Conservation (phyloP, 2,329 filamentous ascomycete genomes). For the Calcarisporium arbuscula region DNA sequence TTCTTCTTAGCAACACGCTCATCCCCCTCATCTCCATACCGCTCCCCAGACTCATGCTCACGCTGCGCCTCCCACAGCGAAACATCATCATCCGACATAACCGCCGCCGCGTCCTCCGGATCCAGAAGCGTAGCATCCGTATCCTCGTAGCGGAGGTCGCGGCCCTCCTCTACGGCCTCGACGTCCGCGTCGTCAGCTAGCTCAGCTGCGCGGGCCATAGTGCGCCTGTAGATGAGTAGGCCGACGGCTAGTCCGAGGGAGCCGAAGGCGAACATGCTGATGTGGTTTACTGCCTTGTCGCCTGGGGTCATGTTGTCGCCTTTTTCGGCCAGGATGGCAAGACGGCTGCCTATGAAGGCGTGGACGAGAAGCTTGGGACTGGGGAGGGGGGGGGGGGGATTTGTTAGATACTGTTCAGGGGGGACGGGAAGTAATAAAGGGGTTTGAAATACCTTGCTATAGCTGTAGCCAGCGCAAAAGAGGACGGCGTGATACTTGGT, state of each 20-base stretch:
- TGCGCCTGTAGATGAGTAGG: slow-evolving; percentile 74
- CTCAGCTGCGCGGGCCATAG: slow-evolving; percentile 56
- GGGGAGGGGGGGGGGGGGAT: not conserved
- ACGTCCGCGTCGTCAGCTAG: slow-evolving; percentile 41
- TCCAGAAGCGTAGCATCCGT: slow-evolving; percentile 38
- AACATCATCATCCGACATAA: slow-evolving; percentile 55
- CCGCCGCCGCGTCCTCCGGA: slow-evolving; percentile 43
- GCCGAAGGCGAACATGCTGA: slow-evolving; percentile 68
- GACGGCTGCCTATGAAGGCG: slow-evolving; percentile 81
- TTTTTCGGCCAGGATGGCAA: slow-evolving; percentile 76
- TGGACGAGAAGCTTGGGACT: slow-evolving; percentile 85
- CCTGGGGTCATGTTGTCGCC: slow-evolving; percentile 74
- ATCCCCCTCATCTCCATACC: slow-evolving; percentile 26
- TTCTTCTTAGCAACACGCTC: slow-evolving; percentile 20
- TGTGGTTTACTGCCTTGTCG: slow-evolving; percentile 77
- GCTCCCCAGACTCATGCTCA: slow-evolving; percentile 26
- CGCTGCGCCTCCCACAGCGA: slow-evolving; percentile 46
- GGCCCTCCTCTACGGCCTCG: slow-evolving; percentile 24
- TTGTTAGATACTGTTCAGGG: not conserved
- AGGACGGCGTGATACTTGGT: slow-evolving; percentile 70
- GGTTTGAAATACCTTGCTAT: slow-evolving; percentile 51
- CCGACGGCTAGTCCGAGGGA: slow-evolving; percentile 69
- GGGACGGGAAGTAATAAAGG: not conserved
- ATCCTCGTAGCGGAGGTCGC: slow-evolving; percentile 34
- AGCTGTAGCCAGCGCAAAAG: slow-evolving; percentile 77